Evolutionary conservation across 2,329 filamentous ascomycete species (phyloP).

Genomic region (Samsoniella hepiali): DNA sequence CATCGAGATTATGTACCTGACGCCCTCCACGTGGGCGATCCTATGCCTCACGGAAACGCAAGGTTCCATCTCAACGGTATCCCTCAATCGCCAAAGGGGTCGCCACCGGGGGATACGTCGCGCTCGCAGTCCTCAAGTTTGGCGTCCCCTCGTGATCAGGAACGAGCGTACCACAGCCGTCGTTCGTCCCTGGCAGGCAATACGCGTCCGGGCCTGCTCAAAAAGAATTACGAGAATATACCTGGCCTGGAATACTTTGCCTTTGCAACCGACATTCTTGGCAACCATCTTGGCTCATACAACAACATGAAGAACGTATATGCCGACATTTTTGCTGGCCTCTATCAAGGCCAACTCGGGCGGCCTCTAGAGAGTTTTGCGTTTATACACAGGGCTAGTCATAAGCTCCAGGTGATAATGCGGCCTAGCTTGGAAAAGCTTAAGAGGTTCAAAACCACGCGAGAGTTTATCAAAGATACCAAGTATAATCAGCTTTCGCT

Average conservation of each 20-base stretch:
- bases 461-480: slow-evolving; percentile 40
- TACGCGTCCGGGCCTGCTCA: slow-evolving; percentile 31
- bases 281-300: slow-evolving; percentile 73
- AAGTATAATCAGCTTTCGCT: slow-evolving; percentile 63
- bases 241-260: slow-evolving; percentile 90
- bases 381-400: slow-evolving; percentile 55
- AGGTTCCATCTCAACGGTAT: slow-evolving; percentile 47
- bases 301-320: slow-evolving; percentile 82
- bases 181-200: slow-evolving; percentile 50
- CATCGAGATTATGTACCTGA: slow-evolving; percentile 54
- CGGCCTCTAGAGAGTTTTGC: slow-evolving; percentile 80
- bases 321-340: slow-evolving; percentile 75
- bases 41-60: slow-evolving; percentile 34
- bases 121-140: slow-evolving; percentile 50
- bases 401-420: slow-evolving; percentile 67
- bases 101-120: slow-evolving; percentile 45
- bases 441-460: slow-evolving; percentile 37
- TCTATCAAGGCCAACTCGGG: slow-evolving; percentile 86
- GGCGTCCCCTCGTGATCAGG: slow-evolving; percentile 51
- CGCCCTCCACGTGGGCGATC: slow-evolving; percentile 43
- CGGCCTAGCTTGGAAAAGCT: slow-evolving; percentile 59
- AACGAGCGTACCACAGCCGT: slow-evolving; percentile 44
- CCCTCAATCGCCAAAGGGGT: slow-evolving; percentile 52
- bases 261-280: slow-evolving; percentile 80
- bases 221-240: slow-evolving; percentile 74